A percentile compares a stretch with the other conserved stretches of the same genome.
Evolutionary conservation across 2,329 filamentous ascomycete species (phyloP).

Genomic region (Cercospora sp.): DNA sequence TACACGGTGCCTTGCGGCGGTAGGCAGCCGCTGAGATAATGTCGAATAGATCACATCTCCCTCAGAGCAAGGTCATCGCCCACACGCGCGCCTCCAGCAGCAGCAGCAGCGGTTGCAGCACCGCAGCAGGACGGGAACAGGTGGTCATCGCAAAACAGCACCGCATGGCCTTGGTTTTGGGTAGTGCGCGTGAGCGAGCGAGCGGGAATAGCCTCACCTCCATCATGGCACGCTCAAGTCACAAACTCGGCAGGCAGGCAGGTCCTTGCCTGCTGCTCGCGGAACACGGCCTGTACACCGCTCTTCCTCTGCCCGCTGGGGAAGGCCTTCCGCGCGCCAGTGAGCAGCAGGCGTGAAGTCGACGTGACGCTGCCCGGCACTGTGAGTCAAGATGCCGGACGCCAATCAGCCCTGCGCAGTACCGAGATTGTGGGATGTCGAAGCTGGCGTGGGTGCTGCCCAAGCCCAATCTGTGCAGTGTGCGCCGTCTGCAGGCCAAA

Average conservation of each 20-base stretch:
- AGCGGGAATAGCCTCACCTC: slow-evolving; percentile 20
- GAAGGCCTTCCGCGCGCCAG: slow-evolving; percentile 18
- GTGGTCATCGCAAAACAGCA: slow-evolving; percentile 14
- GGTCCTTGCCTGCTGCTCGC: slow-evolving; percentile 17
- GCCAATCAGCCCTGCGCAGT: slow-evolving; percentile 12
- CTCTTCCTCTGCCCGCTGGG: slow-evolving; percentile 14
- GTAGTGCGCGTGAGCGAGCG: background rate
- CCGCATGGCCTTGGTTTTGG: background rate
- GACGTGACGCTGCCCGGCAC: slow-evolving; percentile 22
- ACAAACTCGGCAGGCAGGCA: slow-evolving; percentile 17
- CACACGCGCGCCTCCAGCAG: slow-evolving; percentile 11
- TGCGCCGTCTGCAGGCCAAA: background rate
- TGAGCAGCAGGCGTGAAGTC: slow-evolving; percentile 16
- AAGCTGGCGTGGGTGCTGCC: background rate
- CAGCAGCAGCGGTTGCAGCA: background rate
- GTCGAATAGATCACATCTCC: slow-evolving; percentile 27
- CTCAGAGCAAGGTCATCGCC: slow-evolving; percentile 2
- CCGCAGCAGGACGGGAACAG: slow-evolving; percentile 6
- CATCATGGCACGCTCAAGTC: slow-evolving; percentile 22
- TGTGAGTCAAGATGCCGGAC: slow-evolving; percentile 22
- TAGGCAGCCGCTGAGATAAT: slow-evolving; percentile 24
- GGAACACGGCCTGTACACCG: slow-evolving; percentile 17
- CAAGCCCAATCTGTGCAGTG: background rate
- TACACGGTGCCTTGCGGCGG: slow-evolving; percentile 26
- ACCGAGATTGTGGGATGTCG: slow-evolving; percentile 18